A percentile compares a stretch with the other conserved stretches of the same genome.
phyloP scores from a whole-genome alignment of 768 basidiomycete genomes.

The Mycena latifolia region DNA sequence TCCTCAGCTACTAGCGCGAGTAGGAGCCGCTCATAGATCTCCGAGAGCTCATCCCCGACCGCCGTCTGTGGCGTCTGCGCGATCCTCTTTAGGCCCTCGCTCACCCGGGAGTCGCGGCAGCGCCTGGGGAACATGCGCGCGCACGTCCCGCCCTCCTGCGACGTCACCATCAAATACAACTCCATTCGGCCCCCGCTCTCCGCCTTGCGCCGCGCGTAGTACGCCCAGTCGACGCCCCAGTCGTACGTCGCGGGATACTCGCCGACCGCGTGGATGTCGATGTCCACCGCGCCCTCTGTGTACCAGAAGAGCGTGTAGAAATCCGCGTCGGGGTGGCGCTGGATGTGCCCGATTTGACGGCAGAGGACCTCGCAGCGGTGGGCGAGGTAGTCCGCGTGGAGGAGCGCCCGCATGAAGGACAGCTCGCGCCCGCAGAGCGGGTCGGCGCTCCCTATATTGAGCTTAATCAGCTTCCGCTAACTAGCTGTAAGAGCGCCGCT shows the following conservation, averaged over 20 bases:
- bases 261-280: background rate
- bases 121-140: background rate
- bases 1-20: background rate
- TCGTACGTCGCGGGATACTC: background rate
- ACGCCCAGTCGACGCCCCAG: slow-evolving; percentile 11
- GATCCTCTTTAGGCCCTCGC: background rate
- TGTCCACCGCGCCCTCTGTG: background rate
- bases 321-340: background rate
- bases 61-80: background rate
- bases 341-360: background rate
- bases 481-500: background rate
- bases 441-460: background rate
- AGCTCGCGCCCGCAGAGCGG: background rate
- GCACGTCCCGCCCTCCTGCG: background rate
- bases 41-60: background rate
- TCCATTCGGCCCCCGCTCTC: background rate
- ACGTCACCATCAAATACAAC: background rate
- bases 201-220: background rate
- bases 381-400: background rate
- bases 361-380: background rate
- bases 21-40: background rate
- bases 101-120: background rate
- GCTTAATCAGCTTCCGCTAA: background rate
- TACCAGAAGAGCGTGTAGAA: slow-evolving; percentile 11
- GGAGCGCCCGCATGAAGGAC: slow-evolving; percentile 1